phyloP scores from a whole-genome alignment of 306 rosid species.

The Quercus engelmannii region DNA sequence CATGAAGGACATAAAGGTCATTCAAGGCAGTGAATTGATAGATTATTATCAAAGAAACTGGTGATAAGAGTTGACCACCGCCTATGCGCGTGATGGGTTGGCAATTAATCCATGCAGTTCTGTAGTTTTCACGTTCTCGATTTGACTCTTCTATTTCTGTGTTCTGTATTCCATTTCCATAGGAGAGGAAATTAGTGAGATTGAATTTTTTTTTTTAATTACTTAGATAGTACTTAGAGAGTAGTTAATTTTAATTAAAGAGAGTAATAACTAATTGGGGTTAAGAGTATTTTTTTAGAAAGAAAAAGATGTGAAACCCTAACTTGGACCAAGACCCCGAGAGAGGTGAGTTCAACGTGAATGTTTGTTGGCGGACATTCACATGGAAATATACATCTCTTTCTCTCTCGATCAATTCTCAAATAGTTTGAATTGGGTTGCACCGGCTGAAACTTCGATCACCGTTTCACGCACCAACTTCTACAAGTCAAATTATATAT shows the following conservation, averaged over 20 bases:
- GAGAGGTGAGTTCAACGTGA: conserved; percentile 60
- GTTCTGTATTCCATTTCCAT: conserved; percentile 13
- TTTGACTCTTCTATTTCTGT: conserved; percentile 40
- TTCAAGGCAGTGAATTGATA: not conserved
- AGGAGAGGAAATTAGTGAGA: not conserved
- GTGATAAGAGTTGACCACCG: conserved; percentile 49
- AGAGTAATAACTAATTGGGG: conserved; percentile 3
- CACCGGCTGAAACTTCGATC: conserved; percentile 25
- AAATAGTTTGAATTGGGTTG: not conserved
- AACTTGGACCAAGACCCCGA: conserved; percentile 45
- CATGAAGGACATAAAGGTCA: conserved; percentile 27
- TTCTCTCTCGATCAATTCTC: not conserved
- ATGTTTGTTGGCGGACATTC: conserved; percentile 71
- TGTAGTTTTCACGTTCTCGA: conserved; percentile 52
- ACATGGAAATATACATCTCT: conserved; percentile 45
- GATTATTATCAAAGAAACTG: not conserved
- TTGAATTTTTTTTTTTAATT: not conserved
- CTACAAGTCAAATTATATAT: conserved; percentile 6
- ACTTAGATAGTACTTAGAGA: conserved; percentile 16
- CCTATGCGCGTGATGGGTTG: conserved; percentile 64
- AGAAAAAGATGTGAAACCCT: conserved; percentile 29
- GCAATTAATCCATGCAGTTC: conserved; percentile 54
- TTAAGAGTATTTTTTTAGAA: conserved; percentile 1
- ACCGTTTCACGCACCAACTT: conserved; percentile 5
- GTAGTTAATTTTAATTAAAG: conserved; percentile 26